Conservation (phyloP, 2,329 filamentous ascomycete species). For the Ophiostoma triangulosporum region DNA sequence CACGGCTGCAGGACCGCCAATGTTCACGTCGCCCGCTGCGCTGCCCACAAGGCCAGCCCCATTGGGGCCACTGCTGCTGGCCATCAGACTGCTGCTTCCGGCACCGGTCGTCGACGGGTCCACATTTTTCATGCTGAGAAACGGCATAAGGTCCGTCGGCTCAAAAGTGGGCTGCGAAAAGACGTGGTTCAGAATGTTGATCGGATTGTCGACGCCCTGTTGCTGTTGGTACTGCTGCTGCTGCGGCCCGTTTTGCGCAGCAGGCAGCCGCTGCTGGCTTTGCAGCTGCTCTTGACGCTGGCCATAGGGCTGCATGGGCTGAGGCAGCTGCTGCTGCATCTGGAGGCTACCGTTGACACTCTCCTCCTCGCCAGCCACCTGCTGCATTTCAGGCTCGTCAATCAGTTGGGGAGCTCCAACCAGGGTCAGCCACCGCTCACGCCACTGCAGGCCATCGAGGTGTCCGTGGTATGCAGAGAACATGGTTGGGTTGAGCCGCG, state of each 20-base stretch:
- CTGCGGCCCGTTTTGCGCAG: background rate
- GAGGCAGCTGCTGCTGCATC: conserved; percentile 3
- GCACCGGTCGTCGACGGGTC: background rate
- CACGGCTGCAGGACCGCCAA: background rate
- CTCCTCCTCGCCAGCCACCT: background rate
- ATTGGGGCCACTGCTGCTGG: background rate
- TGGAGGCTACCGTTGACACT: background rate
- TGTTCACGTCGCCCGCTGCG: background rate
- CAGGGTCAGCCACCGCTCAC: conserved; percentile 38
- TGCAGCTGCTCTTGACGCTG: conserved; percentile 2
- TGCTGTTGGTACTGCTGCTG: conserved; percentile 4
- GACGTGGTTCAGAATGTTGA: conserved; percentile 23
- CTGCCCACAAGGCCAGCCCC: background rate
- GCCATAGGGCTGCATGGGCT: background rate
- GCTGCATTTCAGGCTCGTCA: background rate
- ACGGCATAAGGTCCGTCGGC: conserved; percentile 23
- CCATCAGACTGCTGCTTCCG: background rate
- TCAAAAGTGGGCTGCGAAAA: conserved; percentile 25
- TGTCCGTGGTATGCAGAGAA: conserved; percentile 34
- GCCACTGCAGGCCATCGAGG: conserved; percentile 32
- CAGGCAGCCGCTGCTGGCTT: background rate
- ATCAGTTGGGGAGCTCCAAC: conserved; percentile 22
- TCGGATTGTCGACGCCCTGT: conserved; percentile 3
- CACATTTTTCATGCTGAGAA: conserved; percentile 14
- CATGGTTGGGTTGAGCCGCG: conserved; percentile 28